Conservation (phyloP, 1,284 basidiomycete species). For the Trichosporon inkin region DNA sequence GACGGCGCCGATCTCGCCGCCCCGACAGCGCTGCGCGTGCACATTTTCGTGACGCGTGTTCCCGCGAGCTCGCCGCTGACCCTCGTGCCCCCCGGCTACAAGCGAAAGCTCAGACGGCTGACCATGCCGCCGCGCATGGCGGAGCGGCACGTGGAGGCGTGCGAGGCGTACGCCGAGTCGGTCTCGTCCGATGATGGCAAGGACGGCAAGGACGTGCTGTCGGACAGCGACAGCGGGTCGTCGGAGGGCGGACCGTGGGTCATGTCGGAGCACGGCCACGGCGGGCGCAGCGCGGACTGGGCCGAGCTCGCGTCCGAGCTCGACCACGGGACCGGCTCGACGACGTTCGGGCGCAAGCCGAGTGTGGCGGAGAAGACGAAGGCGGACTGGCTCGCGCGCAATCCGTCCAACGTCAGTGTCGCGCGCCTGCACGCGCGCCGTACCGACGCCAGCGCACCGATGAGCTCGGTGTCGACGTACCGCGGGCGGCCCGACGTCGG, state of each 20-base stretch:
- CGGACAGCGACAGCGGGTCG: neutral
- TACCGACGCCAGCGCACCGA: constrained; percentile 12
- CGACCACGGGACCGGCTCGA: neutral
- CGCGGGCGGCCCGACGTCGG: constrained; percentile 36
- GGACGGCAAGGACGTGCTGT: constrained; percentile 7
- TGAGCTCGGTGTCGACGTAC: constrained; percentile 28
- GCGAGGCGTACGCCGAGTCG: neutral
- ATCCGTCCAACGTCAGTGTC: constrained; percentile 21
- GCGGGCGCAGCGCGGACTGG: neutral
- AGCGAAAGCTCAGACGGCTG: neutral
- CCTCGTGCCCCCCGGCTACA: constrained; percentile 20
- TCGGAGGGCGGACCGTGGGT: constrained; percentile 9
- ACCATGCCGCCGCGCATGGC: too few relatives aligned
- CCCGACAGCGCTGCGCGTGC: constrained; percentile 39
- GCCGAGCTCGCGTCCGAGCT: neutral
- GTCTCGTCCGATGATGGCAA: neutral
- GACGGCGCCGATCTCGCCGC: constrained; percentile 24
- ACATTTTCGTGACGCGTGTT: constrained; percentile 43
- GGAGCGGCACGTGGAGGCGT: neutral
- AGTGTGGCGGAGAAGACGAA: constrained; percentile 29
- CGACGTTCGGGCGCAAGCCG: neutral
- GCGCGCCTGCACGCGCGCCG: constrained; percentile 12
- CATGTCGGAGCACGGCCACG: constrained; percentile 3
- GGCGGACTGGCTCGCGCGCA: constrained; percentile 28
- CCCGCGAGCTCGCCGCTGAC: constrained; percentile 36